Evolutionary conservation across 2,329 filamentous ascomycete genomes (phyloP).

Genomic region (Alternaria sp.): DNA sequence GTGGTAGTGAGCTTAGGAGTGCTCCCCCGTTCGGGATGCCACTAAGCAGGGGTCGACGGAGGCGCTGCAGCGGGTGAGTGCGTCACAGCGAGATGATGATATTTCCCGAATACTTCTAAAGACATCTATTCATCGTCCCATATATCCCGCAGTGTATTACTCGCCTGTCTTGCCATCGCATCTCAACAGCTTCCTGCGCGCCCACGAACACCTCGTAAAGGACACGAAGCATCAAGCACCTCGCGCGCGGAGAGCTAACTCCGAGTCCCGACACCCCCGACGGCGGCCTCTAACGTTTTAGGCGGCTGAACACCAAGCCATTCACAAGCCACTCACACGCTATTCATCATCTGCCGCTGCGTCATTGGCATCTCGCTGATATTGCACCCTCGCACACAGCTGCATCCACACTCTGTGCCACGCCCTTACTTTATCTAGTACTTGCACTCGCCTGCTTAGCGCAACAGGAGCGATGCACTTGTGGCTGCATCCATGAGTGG

Average conservation of each 20-base stretch:
- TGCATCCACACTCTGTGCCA: not conserved
- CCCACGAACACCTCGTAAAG: not conserved
- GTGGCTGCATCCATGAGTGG: not conserved
- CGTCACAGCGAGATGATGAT: not conserved
- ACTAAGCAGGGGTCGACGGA: constrained; percentile 18
- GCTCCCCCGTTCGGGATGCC: constrained; percentile 23
- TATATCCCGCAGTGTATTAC: too few species aligned
- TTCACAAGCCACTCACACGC: not conserved
- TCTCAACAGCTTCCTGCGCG: not conserved
- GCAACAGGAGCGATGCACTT: not conserved
- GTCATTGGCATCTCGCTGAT: not conserved
- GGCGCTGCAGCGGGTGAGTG: constrained; percentile 2
- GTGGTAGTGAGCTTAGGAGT: constrained; percentile 30
- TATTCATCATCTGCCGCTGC: not conserved
- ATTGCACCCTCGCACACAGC: constrained; percentile 8
- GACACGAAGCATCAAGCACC: constrained; percentile 19
- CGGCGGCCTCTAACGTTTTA: not conserved
- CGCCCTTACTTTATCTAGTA: not conserved
- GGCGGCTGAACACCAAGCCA: constrained; percentile 4
- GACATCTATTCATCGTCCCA: too few species aligned
- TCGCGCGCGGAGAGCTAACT: constrained; percentile 14
- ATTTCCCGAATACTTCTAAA: too few species aligned
- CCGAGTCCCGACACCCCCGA: constrained; percentile 12
- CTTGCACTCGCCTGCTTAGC: not conserved
- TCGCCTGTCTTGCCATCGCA: not conserved